A percentile compares a stretch with the other conserved stretches of the same genome.
Conservation (phyloP, 768 basidiomycete species). For the Leccinum olivaceopallidum region DNA sequence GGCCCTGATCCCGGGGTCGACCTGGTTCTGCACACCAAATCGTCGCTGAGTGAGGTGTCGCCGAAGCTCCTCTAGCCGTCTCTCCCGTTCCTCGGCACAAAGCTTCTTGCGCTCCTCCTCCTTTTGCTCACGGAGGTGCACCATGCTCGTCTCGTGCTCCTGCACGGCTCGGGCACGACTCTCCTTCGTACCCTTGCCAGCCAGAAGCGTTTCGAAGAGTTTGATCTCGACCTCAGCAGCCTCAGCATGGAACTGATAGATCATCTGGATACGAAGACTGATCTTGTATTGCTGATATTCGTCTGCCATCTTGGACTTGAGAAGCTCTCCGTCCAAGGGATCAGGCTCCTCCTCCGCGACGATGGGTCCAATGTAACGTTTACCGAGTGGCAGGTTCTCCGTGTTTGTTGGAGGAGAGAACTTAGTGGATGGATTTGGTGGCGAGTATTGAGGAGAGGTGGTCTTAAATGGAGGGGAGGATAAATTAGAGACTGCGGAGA, state of each 20-base stretch:
- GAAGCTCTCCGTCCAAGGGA: conserved; percentile 27
- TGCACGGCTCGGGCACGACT: conserved; percentile 30
- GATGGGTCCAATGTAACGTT: conserved; percentile 35
- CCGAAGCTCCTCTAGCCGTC: conserved; percentile 20
- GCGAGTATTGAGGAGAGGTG: conserved; percentile 30
- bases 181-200: conserved; percentile 30
- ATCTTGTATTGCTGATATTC: conserved; percentile 34
- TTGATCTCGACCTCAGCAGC: conserved; percentile 33
- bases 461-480: conserved; percentile 24
- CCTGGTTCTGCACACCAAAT: conserved; percentile 12
- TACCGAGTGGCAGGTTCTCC: conserved; percentile 26
- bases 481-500: conserved; percentile 25
- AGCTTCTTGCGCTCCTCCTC: conserved; percentile 33
- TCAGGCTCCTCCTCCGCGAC: conserved; percentile 31
- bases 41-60: conserved; percentile 25
- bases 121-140: conserved; percentile 34
- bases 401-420: conserved; percentile 26
- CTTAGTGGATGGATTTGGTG: conserved; percentile 23
- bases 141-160: conserved; percentile 34
- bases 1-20: conserved; percentile 15
- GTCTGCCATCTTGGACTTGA: conserved; percentile 35
- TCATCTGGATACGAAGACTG: conserved; percentile 36
- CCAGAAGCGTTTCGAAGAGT: conserved; percentile 29
- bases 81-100: conserved; percentile 31
- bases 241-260: conserved; percentile 32